A percentile compares a stretch with the other conserved stretches of the same genome.
These are phyloP conservation scores for Marasmius tenuissimus DNA, from an alignment of 1,284 basidiomycete genomes.

Conservation along the genomic window DNA sequence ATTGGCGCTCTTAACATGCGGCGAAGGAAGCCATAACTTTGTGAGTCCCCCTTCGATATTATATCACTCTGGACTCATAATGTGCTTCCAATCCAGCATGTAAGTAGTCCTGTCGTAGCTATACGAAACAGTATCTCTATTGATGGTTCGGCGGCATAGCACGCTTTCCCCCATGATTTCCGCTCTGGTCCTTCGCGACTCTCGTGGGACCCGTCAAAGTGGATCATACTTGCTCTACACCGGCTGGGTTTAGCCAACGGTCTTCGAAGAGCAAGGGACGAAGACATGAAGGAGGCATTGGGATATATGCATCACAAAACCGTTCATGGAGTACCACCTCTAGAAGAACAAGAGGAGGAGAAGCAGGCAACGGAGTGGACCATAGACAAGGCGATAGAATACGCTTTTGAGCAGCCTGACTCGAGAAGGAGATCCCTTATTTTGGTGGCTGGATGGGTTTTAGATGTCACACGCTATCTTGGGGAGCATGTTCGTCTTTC, in stretches of 20 bases:
- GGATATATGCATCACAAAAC: slow-evolving; percentile 54
- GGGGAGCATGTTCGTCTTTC: slow-evolving; percentile 57
- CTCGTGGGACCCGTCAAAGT: slow-evolving; percentile 84
- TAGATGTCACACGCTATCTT: slow-evolving; percentile 67
- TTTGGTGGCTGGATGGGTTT: slow-evolving; percentile 59
- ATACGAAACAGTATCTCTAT: neutral
- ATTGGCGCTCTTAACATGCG: slow-evolving; percentile 68
- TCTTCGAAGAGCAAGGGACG: slow-evolving; percentile 53
- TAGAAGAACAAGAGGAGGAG: slow-evolving; percentile 18
- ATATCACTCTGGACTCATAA: neutral
- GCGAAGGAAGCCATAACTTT: slow-evolving; percentile 82
- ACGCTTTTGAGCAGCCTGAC: slow-evolving; percentile 22
- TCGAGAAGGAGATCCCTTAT: slow-evolving; percentile 47
- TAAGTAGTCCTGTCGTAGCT: slow-evolving; percentile 16
- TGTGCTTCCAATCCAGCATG: slow-evolving; percentile 25
- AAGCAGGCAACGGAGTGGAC: slow-evolving; percentile 44
- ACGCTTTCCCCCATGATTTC: slow-evolving; percentile 78
- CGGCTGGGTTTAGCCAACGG: slow-evolving; percentile 51
- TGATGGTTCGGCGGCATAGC: slow-evolving; percentile 38
- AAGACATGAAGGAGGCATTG: slow-evolving; percentile 59
- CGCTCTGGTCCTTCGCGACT: slow-evolving; percentile 58
- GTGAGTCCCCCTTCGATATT: slow-evolving; percentile 36
- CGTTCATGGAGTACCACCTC: slow-evolving; percentile 24
- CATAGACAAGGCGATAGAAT: slow-evolving; percentile 32
- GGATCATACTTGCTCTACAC: slow-evolving; percentile 65